Base-by-base conservation (phyloP, 768 basidiomycete species). In the Mycena sanguinolenta region DNA sequence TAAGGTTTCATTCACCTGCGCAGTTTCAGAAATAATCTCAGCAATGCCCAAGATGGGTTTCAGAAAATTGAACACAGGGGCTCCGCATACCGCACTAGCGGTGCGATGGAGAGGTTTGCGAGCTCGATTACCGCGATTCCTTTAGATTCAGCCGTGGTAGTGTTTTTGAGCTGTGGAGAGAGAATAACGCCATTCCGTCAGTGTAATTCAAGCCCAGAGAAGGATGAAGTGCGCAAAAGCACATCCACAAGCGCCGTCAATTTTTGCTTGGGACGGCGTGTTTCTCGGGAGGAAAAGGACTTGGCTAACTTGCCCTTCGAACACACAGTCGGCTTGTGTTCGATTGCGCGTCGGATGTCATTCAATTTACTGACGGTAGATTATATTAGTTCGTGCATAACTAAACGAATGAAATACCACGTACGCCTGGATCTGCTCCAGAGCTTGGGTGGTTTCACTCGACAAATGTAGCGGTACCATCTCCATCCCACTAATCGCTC, bases 1-100 rank as follows among this genome's bases (percentile, higher is more conserved):
- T 36, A n/a, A n/a, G 38, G 38, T 44, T n/a, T 28, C n/a, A 21
- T 39, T 42, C 58, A 63, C 52, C 52, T 54, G 53, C 19, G 62
- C 52, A 10, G 49, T 52, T 2, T 63, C 62, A 12, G 36, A 63
- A 14, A 54, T 63, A 13, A 53, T 17, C 34, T 23, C 49, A n/a
- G 52, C 49, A 8, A 42, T 28, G 2, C 34, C 62, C 13, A 39
- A 16, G 13, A 30, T 25, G 16, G 62, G 62, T 19, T 39, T 53
- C 34, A 54, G 10, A 5, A 52, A 42, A 54, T 54, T 63, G 36
- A 27, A 25, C 3, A 19, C 50, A 13, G 60, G 60, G 13, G 28
- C 44, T 21, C 50, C 60, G 3, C 44, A 30, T 13, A 50, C 32
- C 3, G 52, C 52, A 2, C 34, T 36, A 3, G 44, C 46, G 3